Evolutionary conservation across 108 stramenopile genomes (phyloP).

Genomic region (Parietichytrium sp.): DNA sequence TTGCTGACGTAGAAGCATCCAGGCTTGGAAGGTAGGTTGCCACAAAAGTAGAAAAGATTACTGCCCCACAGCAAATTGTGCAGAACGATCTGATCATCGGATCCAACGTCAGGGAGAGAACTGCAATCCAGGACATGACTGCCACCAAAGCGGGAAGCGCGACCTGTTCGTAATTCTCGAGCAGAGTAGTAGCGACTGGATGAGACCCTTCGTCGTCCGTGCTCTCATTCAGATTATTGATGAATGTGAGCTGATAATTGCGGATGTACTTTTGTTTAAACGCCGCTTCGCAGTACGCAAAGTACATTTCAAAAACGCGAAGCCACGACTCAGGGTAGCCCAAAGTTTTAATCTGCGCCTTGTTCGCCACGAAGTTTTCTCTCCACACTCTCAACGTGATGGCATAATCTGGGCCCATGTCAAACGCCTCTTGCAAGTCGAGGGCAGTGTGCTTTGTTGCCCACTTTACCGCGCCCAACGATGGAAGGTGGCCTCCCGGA

Average conservation of each 20-base stretch:
- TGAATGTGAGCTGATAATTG: conserved; percentile 23
- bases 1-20: not conserved
- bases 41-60: not conserved
- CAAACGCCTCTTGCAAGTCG: conserved; percentile 78
- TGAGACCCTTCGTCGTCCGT: not conserved
- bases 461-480: conserved; percentile 77
- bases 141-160: not conserved
- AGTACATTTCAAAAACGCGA: conserved; percentile 91
- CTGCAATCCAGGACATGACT: not conserved
- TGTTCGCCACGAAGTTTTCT: conserved; percentile 78
- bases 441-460: conserved; percentile 74
- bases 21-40: not conserved
- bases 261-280: conserved; percentile 55
- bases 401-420: conserved; percentile 91
- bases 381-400: conserved; percentile 89
- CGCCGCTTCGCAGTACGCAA: conserved; percentile 92
- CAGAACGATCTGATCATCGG: not conserved
- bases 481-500: conserved; percentile 86
- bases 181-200: not conserved
- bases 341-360: conserved; percentile 62
- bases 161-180: not conserved
- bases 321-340: conserved; percentile 91
- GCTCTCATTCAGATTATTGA: too few species aligned
- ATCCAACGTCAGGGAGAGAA: not conserved
- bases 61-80: not conserved